Conservation (phyloP, 257 asterid species). For the Ilex asprella region DNA sequence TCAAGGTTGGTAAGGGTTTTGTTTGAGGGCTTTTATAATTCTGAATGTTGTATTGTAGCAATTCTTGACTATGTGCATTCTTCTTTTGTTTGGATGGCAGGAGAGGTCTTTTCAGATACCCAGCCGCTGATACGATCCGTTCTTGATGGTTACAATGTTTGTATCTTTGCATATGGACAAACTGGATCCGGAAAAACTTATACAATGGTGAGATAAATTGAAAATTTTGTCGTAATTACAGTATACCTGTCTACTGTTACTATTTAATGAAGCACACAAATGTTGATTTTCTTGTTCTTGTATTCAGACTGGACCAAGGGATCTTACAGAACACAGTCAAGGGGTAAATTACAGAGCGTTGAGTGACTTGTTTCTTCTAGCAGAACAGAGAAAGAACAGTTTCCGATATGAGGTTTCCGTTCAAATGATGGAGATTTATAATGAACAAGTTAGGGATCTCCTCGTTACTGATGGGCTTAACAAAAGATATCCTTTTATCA, state of each 20-base stretch:
- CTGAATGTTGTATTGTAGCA: slow-evolving; percentile 10
- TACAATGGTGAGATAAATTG: slow-evolving; percentile 64
- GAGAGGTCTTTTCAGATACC: slow-evolving; percentile 86
- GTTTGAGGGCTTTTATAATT: not conserved
- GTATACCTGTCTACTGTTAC: slow-evolving; percentile 2
- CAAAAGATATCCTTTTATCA: slow-evolving; percentile 83
- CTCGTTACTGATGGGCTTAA: slow-evolving; percentile 58
- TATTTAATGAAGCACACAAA: slow-evolving; percentile 10
- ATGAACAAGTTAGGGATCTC: slow-evolving; percentile 97
- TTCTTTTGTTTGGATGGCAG: slow-evolving; percentile 31
- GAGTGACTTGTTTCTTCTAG: slow-evolving; percentile 67
- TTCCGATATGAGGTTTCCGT: slow-evolving; percentile 76
- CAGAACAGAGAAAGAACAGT: slow-evolving; percentile 76
- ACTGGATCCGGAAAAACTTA: slow-evolving; percentile 97
- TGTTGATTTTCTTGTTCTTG: slow-evolving; percentile 16
- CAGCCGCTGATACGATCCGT: slow-evolving; percentile 84
- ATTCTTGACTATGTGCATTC: slow-evolving; percentile 10
- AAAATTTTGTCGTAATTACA: slow-evolving; percentile 2
- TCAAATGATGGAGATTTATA: slow-evolving; percentile 96
- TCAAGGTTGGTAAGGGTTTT: slow-evolving; percentile 55
- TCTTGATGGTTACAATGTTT: slow-evolving; percentile 93
- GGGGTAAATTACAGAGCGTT: slow-evolving; percentile 96
- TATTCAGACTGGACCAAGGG: slow-evolving; percentile 80
- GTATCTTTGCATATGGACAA: slow-evolving; percentile 98
- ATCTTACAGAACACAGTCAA: slow-evolving; percentile 63